A percentile compares a stretch with the other conserved stretches of the same genome.
Evolutionary conservation across 2,329 filamentous ascomycete species (phyloP).

Genomic region (Bipolaris bicolor): DNA sequence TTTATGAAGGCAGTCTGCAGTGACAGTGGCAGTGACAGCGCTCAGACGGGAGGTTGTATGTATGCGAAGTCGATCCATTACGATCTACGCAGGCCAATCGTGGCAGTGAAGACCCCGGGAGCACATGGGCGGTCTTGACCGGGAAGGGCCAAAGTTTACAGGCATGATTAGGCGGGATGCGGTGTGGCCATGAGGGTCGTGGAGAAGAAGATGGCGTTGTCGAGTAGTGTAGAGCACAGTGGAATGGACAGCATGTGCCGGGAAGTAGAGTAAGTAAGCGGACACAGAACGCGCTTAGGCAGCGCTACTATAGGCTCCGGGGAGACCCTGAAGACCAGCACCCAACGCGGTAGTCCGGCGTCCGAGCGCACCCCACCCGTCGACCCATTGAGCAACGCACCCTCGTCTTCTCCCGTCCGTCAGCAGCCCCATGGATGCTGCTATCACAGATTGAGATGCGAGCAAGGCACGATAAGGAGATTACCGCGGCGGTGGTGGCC

Average conservation of each 20-base stretch:
- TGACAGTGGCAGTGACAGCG: not conserved
- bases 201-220: not conserved
- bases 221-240: not conserved
- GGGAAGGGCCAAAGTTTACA: not conserved
- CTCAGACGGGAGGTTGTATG: not conserved
- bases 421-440: not conserved
- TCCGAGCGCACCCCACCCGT: slow-evolving; percentile 13
- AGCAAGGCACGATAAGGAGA: not conserved
- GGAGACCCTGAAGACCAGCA: slow-evolving; percentile 15
- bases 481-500: too few relatives aligned
- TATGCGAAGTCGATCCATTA: not conserved
- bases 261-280: slow-evolving; percentile 1
- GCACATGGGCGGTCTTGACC: not conserved
- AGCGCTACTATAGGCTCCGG: slow-evolving; percentile 13
- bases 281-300: slow-evolving; percentile 13
- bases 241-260: slow-evolving; percentile 2
- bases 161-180: not conserved
- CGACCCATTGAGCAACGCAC: not conserved
- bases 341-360: slow-evolving; percentile 5
- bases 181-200: not conserved
- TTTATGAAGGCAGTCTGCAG: not conserved
- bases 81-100: not conserved
- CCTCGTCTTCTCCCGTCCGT: not conserved
- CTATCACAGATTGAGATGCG: not conserved
- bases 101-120: not conserved